Evolutionary conservation across 768 basidiomycete genomes (phyloP), one percentile per base, ranked within the genome.

Genomic region (Suillus bovinus): DNA sequence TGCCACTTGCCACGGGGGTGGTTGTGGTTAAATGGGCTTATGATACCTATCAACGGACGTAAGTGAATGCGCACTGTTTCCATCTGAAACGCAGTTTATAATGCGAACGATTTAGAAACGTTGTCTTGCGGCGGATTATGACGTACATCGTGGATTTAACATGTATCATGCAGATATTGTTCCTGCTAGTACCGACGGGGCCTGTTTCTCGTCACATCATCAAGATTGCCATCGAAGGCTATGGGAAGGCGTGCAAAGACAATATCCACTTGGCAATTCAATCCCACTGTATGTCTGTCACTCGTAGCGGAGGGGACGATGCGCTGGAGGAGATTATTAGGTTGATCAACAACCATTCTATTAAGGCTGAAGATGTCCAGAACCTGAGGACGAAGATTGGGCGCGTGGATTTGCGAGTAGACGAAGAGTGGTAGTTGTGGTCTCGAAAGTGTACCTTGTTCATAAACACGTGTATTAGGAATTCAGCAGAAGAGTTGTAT

Each of bases 111-210:
- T 41, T 7, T 47, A 31, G 24, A 34, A 5, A 41, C 31, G 22
- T 47, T 61, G 22, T 39, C 63, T 27, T 63, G 65, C 20, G 14
- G 49, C 67, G 63, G 33, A 53, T 68, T 10, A 72, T 72, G 62
- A 64, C 65, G 22, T 72, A 72, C 52, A 71, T 72, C 42, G 62
- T 71, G 54, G 71, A 72, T 61, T 41, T 72, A 17, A 72, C 65
- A 0, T 61, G 68, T 31, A 55, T 72, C 17, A 67, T 72, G 65
- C 71, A 72, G 44, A 67, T 60, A 27, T 34, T 71, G 22, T 71
- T 69, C 59, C 62, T 63, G n/a, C 38, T 63, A 7, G 49, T 27
- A 8, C 59, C 59, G 14, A 57, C 58, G n/a, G 62, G 58, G n/a
- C 20, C 47, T 8, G 38, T 63, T 13, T 60, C 62, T 13, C 58